Conservation (phyloP, 805 yeast genomes). For the Blastobotrys muscicola region DNA sequence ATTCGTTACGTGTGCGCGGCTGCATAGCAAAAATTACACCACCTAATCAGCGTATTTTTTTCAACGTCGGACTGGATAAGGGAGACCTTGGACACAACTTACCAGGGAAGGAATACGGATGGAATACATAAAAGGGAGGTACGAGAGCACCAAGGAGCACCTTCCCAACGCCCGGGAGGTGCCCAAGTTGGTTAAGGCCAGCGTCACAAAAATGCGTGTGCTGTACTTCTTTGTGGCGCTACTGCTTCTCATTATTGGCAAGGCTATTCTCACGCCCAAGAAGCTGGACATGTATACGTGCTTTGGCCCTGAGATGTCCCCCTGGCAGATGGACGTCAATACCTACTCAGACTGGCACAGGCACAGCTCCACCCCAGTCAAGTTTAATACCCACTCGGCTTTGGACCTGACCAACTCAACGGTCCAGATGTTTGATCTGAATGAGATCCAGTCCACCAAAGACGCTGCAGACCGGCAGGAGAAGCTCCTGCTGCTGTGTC, state of each 20-base stretch:
- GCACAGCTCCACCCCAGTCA: conserved; percentile 14
- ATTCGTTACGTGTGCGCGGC: no score
- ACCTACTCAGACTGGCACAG: conserved; percentile 17
- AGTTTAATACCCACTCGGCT: conserved; percentile 13
- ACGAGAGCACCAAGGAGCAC: not conserved
- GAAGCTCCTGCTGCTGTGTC: conserved; percentile 59
- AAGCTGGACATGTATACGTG: conserved; percentile 13
- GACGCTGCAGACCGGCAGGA: conserved; percentile 35
- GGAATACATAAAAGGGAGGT: not conserved
- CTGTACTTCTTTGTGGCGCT: conserved; percentile 2
- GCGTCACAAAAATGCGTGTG: not conserved
- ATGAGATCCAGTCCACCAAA: conserved; percentile 14
- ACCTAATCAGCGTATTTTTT: no score
- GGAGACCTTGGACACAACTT: no score
- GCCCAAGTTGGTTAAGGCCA: not conserved
- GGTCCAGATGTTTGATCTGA: conserved; percentile 11
- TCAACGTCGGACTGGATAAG: no score
- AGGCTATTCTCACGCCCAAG: conserved; percentile 4
- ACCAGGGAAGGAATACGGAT: no score
- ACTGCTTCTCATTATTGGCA: not conserved
- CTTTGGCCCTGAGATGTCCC: conserved; percentile 21
- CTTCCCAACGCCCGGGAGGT: no score
- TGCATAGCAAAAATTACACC: no score
- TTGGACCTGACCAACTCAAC: conserved; percentile 5
- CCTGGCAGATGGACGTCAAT: conserved; percentile 17